Conservation (phyloP, 2,329 filamentous ascomycete genomes). For the Colletotrichum destructivum region DNA sequence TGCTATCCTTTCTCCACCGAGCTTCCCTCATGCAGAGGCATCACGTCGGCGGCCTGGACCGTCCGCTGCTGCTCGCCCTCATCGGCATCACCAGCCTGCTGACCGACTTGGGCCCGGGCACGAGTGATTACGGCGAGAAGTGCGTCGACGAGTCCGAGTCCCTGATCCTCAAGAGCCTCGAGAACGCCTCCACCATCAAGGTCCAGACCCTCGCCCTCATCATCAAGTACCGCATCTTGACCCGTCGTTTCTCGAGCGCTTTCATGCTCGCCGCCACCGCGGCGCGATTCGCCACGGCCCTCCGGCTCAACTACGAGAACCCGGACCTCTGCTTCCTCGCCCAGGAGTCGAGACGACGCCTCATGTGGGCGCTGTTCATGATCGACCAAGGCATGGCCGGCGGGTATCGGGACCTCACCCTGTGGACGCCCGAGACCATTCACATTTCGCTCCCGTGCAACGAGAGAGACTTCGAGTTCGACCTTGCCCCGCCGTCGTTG, state of each 20-base stretch:
- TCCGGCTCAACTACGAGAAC: conserved; percentile 66
- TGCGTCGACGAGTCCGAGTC: conserved; percentile 70
- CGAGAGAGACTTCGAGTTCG: conserved; percentile 63
- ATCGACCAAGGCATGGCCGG: conserved; percentile 64
- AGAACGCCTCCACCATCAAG: conserved; percentile 70
- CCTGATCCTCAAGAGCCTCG: conserved; percentile 67
- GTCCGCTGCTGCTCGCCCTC: conserved; percentile 66
- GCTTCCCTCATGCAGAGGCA: conserved; percentile 73
- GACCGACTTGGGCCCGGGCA: conserved; percentile 68
- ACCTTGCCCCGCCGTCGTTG: conserved; percentile 69
- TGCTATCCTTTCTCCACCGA: conserved; percentile 72
- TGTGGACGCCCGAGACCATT: conserved; percentile 61
- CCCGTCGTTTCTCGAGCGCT: conserved; percentile 60
- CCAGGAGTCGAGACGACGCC: conserved; percentile 59
- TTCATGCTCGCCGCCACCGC: conserved; percentile 64
- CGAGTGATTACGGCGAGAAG: conserved; percentile 66
- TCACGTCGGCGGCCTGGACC: conserved; percentile 70
- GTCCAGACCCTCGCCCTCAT: conserved; percentile 61
- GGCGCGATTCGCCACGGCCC: conserved; percentile 63
- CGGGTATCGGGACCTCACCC: conserved; percentile 62
- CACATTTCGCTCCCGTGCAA: conserved; percentile 65
- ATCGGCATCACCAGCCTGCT: conserved; percentile 71
- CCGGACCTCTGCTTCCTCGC: conserved; percentile 60
- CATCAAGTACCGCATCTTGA: conserved; percentile 64
- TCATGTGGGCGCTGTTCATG: conserved; percentile 66